These are phyloP conservation scores for Gossypium davidsonii DNA, from an alignment of 441 rosid genomes.

Conservation along the genomic window DNA sequence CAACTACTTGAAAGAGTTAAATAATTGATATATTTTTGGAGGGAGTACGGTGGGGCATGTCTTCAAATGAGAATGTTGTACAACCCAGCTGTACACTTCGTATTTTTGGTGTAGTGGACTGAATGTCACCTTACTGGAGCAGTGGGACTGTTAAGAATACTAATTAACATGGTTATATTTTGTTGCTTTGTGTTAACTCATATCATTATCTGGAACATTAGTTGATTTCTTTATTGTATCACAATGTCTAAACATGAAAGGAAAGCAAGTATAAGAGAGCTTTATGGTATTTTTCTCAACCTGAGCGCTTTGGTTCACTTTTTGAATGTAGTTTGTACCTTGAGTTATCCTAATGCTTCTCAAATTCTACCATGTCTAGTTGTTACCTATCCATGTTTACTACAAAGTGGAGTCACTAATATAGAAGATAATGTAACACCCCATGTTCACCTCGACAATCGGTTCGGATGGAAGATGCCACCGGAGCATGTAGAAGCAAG, in stretches of 20 bases:
- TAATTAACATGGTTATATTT: conserved; percentile 46
- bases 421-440: conserved; percentile 24
- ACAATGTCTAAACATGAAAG: conserved; percentile 62
- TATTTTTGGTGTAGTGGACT: conserved; percentile 65
- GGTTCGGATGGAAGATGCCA: no score
- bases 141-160: conserved; percentile 64
- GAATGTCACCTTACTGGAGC: conserved; percentile 71
- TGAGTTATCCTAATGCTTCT: conserved; percentile 8
- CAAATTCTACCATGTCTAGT: conserved; percentile 31
- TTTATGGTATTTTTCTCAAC: conserved; percentile 39
- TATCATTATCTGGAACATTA: neutral
- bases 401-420: conserved; percentile 49
- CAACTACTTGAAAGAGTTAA: no score
- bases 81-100: conserved; percentile 56
- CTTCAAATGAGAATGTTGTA: conserved; percentile 69
- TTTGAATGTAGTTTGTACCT: neutral
- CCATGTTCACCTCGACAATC: no score
- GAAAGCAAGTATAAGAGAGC: conserved; percentile 60
- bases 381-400: conserved; percentile 55
- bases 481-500: no score
- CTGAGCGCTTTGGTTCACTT: neutral
- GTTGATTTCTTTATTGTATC: neutral
- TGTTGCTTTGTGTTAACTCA: neutral
- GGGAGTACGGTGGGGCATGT: conserved; percentile 65
- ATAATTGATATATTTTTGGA: conserved; percentile 19